Evolutionary conservation across 2,329 filamentous ascomycete species (phyloP).

Genomic region (Epichloe glyceriae): DNA sequence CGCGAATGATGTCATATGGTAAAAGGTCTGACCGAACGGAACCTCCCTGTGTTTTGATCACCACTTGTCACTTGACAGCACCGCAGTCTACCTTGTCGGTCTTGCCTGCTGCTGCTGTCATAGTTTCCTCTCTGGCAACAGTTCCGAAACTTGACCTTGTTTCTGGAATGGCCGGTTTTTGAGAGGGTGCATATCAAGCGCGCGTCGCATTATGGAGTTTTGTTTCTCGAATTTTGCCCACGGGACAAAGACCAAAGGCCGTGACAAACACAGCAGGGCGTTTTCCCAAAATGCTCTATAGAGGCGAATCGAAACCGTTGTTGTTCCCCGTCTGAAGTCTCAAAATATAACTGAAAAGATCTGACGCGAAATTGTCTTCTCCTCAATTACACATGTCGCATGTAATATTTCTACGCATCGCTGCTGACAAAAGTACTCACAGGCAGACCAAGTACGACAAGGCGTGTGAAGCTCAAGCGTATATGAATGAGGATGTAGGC

Average conservation of each 20-base stretch:
- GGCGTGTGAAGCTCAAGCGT: background rate
- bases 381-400: background rate
- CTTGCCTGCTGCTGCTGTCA: background rate
- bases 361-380: slow-evolving; percentile 35
- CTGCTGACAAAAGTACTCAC: background rate
- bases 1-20: slow-evolving; percentile 44
- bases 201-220: slow-evolving; percentile 41
- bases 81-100: background rate
- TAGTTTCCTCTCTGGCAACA: background rate
- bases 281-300: slow-evolving; percentile 1
- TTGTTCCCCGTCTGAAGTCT: slow-evolving; percentile 35
- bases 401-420: background rate
- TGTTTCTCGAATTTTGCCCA: slow-evolving; percentile 27
- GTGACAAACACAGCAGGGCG: slow-evolving; percentile 33
- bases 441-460: background rate
- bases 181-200: background rate
- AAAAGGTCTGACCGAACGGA: slow-evolving; percentile 49
- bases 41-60: slow-evolving; percentile 32
- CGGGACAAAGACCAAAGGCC: slow-evolving; percentile 45
- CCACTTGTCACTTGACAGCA: background rate
- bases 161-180: background rate
- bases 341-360: slow-evolving; percentile 59
- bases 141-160: too few relatives aligned
- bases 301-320: slow-evolving; percentile 33
- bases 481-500: slow-evolving; percentile 6